Percentiles rank a stretch among this genome's conserved stretches.
Evolutionary conservation across 108 stramenopile genomes (phyloP).

Genomic region (Discostella stelligeroides): DNA sequence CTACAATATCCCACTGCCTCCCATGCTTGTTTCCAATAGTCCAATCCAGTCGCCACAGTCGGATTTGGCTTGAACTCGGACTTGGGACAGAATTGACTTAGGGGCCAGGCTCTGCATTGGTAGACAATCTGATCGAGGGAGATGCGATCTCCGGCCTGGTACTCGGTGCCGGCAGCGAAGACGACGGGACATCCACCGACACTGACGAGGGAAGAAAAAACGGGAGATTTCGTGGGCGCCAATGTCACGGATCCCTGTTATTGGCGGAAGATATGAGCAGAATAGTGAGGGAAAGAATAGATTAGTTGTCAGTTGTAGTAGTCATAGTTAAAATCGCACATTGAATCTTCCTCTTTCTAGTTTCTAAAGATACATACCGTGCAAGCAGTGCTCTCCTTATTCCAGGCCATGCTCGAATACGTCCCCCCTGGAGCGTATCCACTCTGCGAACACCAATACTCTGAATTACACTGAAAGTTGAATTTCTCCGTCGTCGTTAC

Average conservation of each 20-base stretch:
- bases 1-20: background rate
- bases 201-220: background rate
- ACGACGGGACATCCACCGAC: conserved; percentile 7
- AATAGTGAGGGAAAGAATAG: too few relatives aligned
- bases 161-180: background rate
- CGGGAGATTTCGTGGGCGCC: conserved; percentile 7
- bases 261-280: too few relatives aligned
- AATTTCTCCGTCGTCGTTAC: too few relatives aligned
- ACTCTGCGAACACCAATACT: background rate
- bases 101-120: conserved; percentile 9
- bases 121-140: background rate
- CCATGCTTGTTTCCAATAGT: conserved; percentile 5
- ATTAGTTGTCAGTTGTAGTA: too few relatives aligned
- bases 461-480: background rate
- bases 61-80: background rate
- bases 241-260: background rate
- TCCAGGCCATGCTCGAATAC: background rate
- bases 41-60: too few relatives aligned
- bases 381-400: background rate
- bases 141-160: background rate
- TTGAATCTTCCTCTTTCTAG: too few relatives aligned
- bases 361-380: too few relatives aligned
- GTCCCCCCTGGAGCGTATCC: background rate
- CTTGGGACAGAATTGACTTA: background rate
- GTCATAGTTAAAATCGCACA: too few relatives aligned